Conservation (phyloP, 2,329 filamentous ascomycete species). For the Emmonsia crescens region DNA sequence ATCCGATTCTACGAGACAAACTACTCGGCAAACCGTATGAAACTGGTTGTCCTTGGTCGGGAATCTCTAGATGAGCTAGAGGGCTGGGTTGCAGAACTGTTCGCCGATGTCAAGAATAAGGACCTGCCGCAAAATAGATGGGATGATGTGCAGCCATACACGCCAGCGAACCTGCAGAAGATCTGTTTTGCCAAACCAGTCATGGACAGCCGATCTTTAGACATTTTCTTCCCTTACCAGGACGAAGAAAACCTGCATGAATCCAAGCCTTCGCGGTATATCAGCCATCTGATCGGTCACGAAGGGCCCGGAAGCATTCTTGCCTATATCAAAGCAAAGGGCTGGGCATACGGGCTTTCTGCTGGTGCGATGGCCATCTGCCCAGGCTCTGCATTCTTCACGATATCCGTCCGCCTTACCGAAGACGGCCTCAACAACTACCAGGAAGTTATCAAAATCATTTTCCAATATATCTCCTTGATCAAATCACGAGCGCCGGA, state of each 20-base stretch:
- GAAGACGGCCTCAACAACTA: constrained; percentile 77
- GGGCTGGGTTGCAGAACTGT: constrained; percentile 72
- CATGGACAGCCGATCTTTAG: constrained; percentile 71
- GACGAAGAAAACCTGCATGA: constrained; percentile 74
- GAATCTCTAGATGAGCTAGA: constrained; percentile 75
- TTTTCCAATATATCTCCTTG: constrained; percentile 88
- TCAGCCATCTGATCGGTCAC: constrained; percentile 81
- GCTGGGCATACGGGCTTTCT: constrained; percentile 75
- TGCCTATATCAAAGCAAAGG: constrained; percentile 78
- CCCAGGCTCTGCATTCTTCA: constrained; percentile 70
- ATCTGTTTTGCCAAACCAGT: constrained; percentile 85
- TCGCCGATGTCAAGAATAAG: constrained; percentile 73
- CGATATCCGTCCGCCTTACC: constrained; percentile 67
- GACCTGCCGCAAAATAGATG: constrained; percentile 58
- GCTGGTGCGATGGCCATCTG: constrained; percentile 67
- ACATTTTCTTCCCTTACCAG: constrained; percentile 71
- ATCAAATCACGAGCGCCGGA: constrained; percentile 70
- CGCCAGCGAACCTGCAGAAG: constrained; percentile 50
- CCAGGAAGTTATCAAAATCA: constrained; percentile 65
- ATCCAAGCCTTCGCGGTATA: constrained; percentile 71
- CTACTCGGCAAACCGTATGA: constrained; percentile 91
- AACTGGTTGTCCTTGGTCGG: constrained; percentile 72
- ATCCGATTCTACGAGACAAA: constrained; percentile 83
- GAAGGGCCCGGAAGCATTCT: constrained; percentile 89
- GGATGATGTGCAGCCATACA: constrained; percentile 52